Conservation (phyloP, 1,284 basidiomycete genomes). For the Exobasidium rhododendri region DNA sequence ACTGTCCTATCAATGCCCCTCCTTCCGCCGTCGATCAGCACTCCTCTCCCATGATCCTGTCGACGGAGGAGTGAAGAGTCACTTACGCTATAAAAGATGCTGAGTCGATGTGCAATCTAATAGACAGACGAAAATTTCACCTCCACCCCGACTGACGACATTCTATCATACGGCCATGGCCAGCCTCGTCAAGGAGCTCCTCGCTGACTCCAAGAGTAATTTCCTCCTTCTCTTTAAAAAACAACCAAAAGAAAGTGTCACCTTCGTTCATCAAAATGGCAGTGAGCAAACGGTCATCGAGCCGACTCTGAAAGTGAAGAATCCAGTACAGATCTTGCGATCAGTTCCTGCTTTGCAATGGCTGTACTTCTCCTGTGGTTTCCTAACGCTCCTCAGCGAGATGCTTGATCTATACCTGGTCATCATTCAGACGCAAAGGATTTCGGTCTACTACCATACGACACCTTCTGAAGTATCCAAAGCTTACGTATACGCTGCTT, state of each 20-base stretch:
- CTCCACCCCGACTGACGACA: too few relatives aligned
- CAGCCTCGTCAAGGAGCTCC: not conserved
- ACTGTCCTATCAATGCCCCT: too few relatives aligned
- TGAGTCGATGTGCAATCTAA: too few relatives aligned
- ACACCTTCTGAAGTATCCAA: slow-evolving; percentile 31
- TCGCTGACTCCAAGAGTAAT: not conserved
- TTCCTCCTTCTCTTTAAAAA: not conserved
- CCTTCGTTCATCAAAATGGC: slow-evolving; percentile 27
- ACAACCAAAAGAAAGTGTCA: slow-evolving; percentile 1
- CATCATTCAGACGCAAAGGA: slow-evolving; percentile 32
- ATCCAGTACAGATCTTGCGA: slow-evolving; percentile 25
- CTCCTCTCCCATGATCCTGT: too few relatives aligned
- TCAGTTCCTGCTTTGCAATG: slow-evolving; percentile 24
- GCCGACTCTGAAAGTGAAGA: slow-evolving; percentile 21
- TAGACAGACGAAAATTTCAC: too few relatives aligned
- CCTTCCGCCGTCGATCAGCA: too few relatives aligned
- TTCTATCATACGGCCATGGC: too few relatives aligned
- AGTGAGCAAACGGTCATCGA: slow-evolving; percentile 25
- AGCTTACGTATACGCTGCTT: slow-evolving; percentile 34
- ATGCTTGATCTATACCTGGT: slow-evolving; percentile 37
- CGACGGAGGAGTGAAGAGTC: too few relatives aligned
- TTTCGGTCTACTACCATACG: slow-evolving; percentile 19
- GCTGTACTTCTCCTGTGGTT: slow-evolving; percentile 32
- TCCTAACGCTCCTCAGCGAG: slow-evolving; percentile 31
- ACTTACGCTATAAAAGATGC: too few relatives aligned